Evolutionary conservation across 768 basidiomycete species (phyloP).

Genomic region (Termitomyces eurrhizus): DNA sequence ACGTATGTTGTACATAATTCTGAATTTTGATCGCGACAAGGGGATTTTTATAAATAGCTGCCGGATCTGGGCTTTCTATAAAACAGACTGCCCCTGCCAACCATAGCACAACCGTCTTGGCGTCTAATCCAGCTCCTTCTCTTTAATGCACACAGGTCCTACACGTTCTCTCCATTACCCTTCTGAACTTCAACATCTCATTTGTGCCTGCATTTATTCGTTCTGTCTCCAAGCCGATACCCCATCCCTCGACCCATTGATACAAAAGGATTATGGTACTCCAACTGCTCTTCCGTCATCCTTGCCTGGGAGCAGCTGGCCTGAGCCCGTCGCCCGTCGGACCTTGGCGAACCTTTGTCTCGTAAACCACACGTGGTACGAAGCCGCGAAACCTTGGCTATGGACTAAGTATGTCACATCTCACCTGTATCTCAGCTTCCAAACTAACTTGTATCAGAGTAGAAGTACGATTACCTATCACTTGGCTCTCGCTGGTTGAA

Average conservation of each 20-base stretch:
- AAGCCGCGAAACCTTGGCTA: conserved; percentile 84
- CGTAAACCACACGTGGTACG: conserved; percentile 74
- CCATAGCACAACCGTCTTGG: not conserved
- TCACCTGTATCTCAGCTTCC: not conserved
- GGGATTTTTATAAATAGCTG: conserved; percentile 8
- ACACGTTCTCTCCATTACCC: conserved; percentile 46
- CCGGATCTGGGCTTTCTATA: conserved; percentile 5
- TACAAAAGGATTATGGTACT: conserved; percentile 37
- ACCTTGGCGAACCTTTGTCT: conserved; percentile 71
- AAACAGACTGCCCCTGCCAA: conserved; percentile 1
- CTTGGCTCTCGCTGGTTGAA: conserved; percentile 79
- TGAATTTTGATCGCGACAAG: conserved; percentile 10
- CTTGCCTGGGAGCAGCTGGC: conserved; percentile 66
- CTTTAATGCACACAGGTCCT: conserved; percentile 26
- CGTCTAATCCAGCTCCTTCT: not conserved
- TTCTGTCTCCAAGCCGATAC: conserved; percentile 51
- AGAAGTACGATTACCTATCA: conserved; percentile 80
- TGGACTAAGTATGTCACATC: conserved; percentile 58
- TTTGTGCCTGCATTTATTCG: conserved; percentile 70
- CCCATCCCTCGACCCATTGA: conserved; percentile 70
- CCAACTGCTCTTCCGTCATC: conserved; percentile 72
- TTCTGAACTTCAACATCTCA: conserved; percentile 64
- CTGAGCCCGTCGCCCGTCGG: conserved; percentile 59
- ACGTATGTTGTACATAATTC: conserved; percentile 6
- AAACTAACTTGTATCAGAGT: conserved; percentile 30